Evolutionary conservation across 805 yeast genomes (phyloP), one percentile per base, ranked within the genome.

Genomic region (Lipomyces lipofer): DNA sequence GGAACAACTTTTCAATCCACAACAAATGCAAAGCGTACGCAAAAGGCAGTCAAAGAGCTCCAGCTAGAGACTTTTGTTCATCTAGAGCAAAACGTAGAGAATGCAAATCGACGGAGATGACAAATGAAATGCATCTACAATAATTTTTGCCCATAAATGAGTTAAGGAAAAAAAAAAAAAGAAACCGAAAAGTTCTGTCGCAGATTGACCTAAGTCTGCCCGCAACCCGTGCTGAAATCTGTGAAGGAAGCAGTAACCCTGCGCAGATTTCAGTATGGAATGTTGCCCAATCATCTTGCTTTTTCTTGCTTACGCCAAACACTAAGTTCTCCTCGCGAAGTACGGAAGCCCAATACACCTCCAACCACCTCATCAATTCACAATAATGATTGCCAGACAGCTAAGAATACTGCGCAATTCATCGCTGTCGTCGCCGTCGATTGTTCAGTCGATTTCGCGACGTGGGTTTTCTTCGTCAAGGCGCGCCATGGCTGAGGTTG

Each of bases 401-500:
- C 24, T 46, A 13, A 33, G 51, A 48, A 33, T 56, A 25, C 40
- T 45, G 30, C 32, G 56, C 45, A 22, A 28, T 27, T 32, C 45
- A 22, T 17, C 42, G 47, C 38, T 9, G 30, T 19, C 43, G 25
- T 56, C 48, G 28, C 30, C 33, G n/a, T 17, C 13, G 24, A 22
- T 24, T 6, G 28, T 17, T 12, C 24, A 12, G 5, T 22, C 49
- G 27, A n/a, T 36, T 12, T 25, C 44, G 27, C 32, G 43, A 28
- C 50, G 59, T 64, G 70, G 45, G 54, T 74, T 80, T 65, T 62
- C 76, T 39, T 56, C 69, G 42, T 60, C 76, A 47, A 39, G 68
- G 30, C 59, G 64, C 19, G 65, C 69, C 19, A 62, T 70, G 50
- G 82, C 83, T 43, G 88, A 84, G 52, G 87, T 84, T 48, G 74